Conservation (phyloP, 176 grass and related monocot species). For the Eragrostis nindensis region DNA sequence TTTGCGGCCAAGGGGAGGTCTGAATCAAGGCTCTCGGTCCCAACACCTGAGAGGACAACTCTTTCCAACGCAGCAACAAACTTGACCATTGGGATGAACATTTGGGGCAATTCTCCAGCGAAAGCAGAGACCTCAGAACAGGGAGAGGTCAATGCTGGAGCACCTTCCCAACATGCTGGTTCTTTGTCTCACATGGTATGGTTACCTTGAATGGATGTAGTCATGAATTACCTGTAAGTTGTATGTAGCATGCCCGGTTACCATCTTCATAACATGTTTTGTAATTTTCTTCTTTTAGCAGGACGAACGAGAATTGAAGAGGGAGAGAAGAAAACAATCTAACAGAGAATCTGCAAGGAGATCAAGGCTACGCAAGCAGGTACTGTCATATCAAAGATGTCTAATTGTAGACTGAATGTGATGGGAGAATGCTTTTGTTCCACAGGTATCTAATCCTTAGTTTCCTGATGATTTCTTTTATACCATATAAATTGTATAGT, state of each 20-base stretch:
- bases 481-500: neutral
- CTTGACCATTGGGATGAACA: constrained; percentile 72
- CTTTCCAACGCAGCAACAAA: constrained; percentile 39
- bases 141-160: constrained; percentile 37
- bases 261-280: neutral
- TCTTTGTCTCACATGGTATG: constrained; percentile 52
- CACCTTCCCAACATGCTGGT: neutral
- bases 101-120: constrained; percentile 55
- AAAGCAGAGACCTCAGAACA: constrained; percentile 45
- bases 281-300: constrained; percentile 46
- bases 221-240: neutral
- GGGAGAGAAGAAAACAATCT: constrained; percentile 89
- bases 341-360: constrained; percentile 91
- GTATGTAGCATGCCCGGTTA: neutral
- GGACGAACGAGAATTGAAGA: constrained; percentile 81
- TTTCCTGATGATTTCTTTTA: neutral
- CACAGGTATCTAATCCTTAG: neutral
- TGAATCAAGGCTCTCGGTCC: constrained; percentile 58
- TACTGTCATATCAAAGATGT: constrained; percentile 32
- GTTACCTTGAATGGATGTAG: neutral
- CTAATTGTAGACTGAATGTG: neutral
- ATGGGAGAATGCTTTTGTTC: neutral
- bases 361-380: constrained; percentile 91
- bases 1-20: constrained; percentile 40
- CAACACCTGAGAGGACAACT: constrained; percentile 50